Evolutionary conservation across 768 basidiomycete species (phyloP).

Genomic region (Dacryopinax primogenitus): DNA sequence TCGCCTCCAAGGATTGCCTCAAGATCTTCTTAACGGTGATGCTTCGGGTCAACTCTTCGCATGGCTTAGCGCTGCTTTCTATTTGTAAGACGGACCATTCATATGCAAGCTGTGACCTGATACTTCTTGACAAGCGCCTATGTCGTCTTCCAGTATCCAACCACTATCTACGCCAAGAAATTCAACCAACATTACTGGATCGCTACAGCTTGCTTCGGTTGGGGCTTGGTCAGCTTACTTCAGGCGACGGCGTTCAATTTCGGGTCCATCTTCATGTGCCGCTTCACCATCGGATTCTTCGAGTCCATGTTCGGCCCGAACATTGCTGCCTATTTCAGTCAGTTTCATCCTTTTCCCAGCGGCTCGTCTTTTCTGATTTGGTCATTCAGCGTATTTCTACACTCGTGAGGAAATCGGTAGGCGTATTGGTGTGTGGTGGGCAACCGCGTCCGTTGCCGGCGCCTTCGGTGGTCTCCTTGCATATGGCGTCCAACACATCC

Average conservation of each 20-base stretch:
- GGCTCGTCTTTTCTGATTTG: neutral
- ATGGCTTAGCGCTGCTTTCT: slow-evolving; percentile 66
- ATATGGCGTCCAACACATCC: slow-evolving; percentile 53
- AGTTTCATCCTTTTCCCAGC: slow-evolving; percentile 21
- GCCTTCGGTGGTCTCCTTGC: slow-evolving; percentile 75
- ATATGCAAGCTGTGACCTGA: slow-evolving; percentile 11
- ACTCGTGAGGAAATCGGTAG: slow-evolving; percentile 61
- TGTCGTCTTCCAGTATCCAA: neutral
- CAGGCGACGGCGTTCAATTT: slow-evolving; percentile 54
- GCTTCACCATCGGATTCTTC: slow-evolving; percentile 58
- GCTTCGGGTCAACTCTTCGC: slow-evolving; percentile 56
- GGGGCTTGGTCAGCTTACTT: neutral
- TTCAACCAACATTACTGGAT: neutral
- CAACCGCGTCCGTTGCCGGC: slow-evolving; percentile 70
- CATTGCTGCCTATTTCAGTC: slow-evolving; percentile 67
- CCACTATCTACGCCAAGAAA: neutral
- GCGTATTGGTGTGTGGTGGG: slow-evolving; percentile 70
- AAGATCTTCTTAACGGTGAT: slow-evolving; percentile 54
- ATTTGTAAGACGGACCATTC: slow-evolving; percentile 41
- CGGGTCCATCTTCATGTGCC: slow-evolving; percentile 42
- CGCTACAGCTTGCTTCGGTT: neutral
- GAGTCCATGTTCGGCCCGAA: slow-evolving; percentile 68
- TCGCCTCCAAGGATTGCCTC: slow-evolving; percentile 53
- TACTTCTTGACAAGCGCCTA: neutral
- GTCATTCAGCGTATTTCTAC: slow-evolving; percentile 52